These are phyloP conservation scores for Xerocomus spinulosus DNA, from an alignment of 768 basidiomycete genomes.

Conservation along the genomic window DNA sequence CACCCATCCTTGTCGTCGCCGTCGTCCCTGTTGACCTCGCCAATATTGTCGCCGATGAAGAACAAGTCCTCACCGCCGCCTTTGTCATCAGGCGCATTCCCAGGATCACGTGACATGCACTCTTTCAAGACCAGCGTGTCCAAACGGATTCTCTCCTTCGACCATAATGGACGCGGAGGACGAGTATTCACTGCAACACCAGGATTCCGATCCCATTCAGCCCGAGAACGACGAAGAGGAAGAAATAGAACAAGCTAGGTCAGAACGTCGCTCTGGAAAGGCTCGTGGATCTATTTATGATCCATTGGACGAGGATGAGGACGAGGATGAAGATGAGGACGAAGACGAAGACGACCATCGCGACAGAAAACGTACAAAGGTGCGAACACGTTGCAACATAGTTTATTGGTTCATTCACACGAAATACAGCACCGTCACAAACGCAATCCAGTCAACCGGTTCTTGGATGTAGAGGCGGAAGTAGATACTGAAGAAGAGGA, in stretches of 20 bases:
- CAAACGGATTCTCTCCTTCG: no score
- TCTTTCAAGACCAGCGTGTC: no score
- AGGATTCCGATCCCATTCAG: slow-evolving; percentile 25
- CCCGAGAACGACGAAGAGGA: slow-evolving; percentile 39
- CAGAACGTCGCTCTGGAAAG: slow-evolving; percentile 21
- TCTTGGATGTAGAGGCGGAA: slow-evolving; percentile 94
- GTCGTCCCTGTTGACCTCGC: no score
- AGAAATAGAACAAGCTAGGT: slow-evolving; percentile 26
- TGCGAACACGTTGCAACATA: slow-evolving; percentile 23
- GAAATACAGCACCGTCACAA: slow-evolving; percentile 56
- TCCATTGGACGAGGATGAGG: slow-evolving; percentile 39
- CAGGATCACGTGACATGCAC: no score
- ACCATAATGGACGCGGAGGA: slow-evolving; percentile 33
- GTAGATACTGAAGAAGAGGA: slow-evolving; percentile 98
- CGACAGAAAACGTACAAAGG: slow-evolving; percentile 61
- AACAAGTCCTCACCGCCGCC: no score
- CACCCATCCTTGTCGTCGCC: no score
- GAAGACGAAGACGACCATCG: slow-evolving; percentile 39
- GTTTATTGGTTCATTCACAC: slow-evolving; percentile 6
- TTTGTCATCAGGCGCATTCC: no score
- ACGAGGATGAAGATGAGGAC: slow-evolving; percentile 58
- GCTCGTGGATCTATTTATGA: slow-evolving; percentile 32
- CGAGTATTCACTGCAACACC: slow-evolving; percentile 30
- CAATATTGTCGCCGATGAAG: no score
- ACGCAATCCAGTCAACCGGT: slow-evolving; percentile 63